Evolutionary conservation across 805 yeast genomes (phyloP).

Genomic region (Candida nitratophila): DNA sequence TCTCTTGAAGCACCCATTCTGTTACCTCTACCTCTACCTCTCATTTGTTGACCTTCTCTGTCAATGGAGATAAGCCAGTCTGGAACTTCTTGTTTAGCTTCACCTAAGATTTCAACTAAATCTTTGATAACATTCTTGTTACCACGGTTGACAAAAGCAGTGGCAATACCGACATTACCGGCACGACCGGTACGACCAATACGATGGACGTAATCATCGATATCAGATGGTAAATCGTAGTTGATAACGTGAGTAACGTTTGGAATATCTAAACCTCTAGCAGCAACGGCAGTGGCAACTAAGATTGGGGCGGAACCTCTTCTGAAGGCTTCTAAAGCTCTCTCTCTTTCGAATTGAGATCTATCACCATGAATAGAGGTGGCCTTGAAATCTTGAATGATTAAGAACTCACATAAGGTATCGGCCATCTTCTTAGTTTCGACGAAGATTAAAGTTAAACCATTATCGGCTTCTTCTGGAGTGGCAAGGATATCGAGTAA

Average conservation of each 20-base stretch:
- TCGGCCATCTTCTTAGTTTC: constrained; percentile 99
- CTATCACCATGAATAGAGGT: constrained; percentile 99
- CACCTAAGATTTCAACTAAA: constrained; percentile 76
- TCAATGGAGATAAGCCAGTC: constrained; percentile 72
- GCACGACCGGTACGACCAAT: constrained; percentile 99
- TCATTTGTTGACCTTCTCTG: constrained; percentile 61
- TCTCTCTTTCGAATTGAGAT: constrained; percentile 95
- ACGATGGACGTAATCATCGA: constrained; percentile 98
- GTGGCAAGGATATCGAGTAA: constrained; percentile 79
- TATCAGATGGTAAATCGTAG: constrained; percentile 93
- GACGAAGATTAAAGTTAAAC: constrained; percentile 89
- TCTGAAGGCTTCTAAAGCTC: constrained; percentile 92
- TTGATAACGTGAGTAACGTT: constrained; percentile 97
- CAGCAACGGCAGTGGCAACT: constrained; percentile 99
- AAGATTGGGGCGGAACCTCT: constrained; percentile 86
- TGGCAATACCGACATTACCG: constrained; percentile 97
- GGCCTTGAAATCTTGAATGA: constrained; percentile 87
- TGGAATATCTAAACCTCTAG: constrained; percentile 99
- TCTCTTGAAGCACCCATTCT: constrained; percentile 30
- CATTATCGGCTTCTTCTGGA: constrained; percentile 54
- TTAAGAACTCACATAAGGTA: constrained; percentile 84
- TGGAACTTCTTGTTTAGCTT: constrained; percentile 98
- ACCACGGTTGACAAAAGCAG: constrained; percentile 96
- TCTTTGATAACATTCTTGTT: constrained; percentile 87
- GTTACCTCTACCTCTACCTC: constrained; percentile 49